A percentile compares a stretch with the other conserved stretches of the same genome.
Conservation (phyloP, 1,139 yeast genomes). For the Taiozyma onychis region DNA sequence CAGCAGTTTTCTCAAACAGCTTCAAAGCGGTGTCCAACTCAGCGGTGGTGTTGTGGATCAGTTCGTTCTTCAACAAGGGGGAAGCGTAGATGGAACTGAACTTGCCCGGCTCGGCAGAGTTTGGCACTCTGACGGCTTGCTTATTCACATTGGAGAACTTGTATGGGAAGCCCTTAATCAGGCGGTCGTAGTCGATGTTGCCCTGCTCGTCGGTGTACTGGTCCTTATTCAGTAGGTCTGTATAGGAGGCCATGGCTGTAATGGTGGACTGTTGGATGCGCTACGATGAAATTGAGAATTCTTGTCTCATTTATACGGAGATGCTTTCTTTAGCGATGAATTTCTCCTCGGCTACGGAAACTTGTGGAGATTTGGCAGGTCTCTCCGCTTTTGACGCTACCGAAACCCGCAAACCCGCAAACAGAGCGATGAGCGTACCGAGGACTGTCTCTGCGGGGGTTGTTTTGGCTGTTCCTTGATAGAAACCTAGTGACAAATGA, state of each 20-base stretch:
- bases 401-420: background rate
- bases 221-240: constrained; percentile 1
- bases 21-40: constrained; percentile 44
- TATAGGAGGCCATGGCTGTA: background rate
- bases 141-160: constrained; percentile 12
- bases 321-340: background rate
- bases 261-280: background rate
- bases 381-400: background rate
- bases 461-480: too few species aligned
- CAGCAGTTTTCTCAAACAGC: constrained; percentile 39
- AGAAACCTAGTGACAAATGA: too few species aligned
- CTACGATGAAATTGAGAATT: background rate
- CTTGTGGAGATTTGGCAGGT: background rate
- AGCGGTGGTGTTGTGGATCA: constrained; percentile 45
- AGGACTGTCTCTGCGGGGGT: background rate
- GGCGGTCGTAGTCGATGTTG: constrained; percentile 20
- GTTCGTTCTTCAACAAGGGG: constrained; percentile 30
- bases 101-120: constrained; percentile 37
- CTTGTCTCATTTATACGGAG: background rate
- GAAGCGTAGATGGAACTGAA: constrained; percentile 52
- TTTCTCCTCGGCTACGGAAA: background rate
- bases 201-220: constrained; percentile 13
- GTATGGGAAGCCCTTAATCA: background rate
- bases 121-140: constrained; percentile 37
- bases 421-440: background rate